Evolutionary conservation across 495 filamentous ascomycete species (phyloP), one percentile per base, ranked within the genome.

Genomic region (Penicillium daleae): DNA sequence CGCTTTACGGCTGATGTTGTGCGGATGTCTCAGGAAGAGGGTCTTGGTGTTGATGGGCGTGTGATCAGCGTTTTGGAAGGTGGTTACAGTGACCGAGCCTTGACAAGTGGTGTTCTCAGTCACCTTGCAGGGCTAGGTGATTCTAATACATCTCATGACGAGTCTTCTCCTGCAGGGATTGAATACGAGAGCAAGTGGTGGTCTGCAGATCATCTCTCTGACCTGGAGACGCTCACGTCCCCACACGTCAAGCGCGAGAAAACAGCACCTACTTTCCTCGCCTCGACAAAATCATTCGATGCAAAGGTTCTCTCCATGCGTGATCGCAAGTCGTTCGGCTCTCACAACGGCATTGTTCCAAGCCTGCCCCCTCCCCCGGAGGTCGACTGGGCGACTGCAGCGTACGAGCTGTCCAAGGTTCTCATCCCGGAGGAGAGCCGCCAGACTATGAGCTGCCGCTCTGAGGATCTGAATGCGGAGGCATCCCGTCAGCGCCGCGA

Each of bases 41-140:
- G 83, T 4, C 84, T 89, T 10, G 83, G 86, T 22, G 90, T 90
- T 6, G 89, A 93, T 40, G 95, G 95, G 8, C 82, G 95, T 21
- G 80, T 97, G 31, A 86, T 99, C 66, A 97, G 93, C 77, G 91
- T 98, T 9, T 83, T 99, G 12, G 95, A 99, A 72, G 95, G 95
- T 26, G 95, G 95, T 0, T 99, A 99, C 71, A 97, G 92, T 69
- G 91, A 98, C 70, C 85, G 92, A 54, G 95, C 95, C 22, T 73
- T 99, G 56, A 90, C 84, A 67, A 95, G 89, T 37, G 95, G 96
- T 32, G 88, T 97, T 6, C 74, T 97, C 39, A 94, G 92, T 70
- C 95, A 98, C 74, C 66, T 98, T 6, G 88, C 90, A 64, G 95
- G 92, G 9, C 79, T 97, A 39, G 84, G 85, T 21, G 87, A 74